Evolutionary conservation across 352 stramenopile genomes (phyloP).

Genomic region (Phytophthora constricta): DNA sequence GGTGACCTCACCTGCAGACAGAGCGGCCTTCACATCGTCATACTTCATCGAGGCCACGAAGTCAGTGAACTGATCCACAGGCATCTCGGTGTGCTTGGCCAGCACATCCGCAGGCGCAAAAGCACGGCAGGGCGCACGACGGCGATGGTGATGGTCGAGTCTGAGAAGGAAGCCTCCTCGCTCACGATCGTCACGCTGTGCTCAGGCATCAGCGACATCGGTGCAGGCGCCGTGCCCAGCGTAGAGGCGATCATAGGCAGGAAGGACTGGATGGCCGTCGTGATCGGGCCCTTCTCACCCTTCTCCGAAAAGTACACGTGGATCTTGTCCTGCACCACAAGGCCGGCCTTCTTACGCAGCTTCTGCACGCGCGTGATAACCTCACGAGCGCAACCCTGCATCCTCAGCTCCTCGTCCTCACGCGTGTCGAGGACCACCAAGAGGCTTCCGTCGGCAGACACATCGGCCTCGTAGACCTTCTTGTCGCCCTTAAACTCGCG

Average conservation of each 20-base stretch:
- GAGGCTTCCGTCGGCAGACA: conserved; percentile 89
- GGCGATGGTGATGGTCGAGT: conserved; percentile 70
- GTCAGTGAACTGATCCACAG: conserved; percentile 56
- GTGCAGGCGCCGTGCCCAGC: conserved; percentile 68
- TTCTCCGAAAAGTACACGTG: conserved; percentile 95
- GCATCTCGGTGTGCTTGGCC: conserved; percentile 45
- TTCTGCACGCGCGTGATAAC: conserved; percentile 99
- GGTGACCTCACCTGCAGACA: conserved; percentile 44
- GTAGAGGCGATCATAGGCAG: conserved; percentile 60
- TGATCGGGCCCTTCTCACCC: conserved; percentile 56
- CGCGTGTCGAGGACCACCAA: conserved; percentile 96
- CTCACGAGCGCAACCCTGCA: conserved; percentile 94
- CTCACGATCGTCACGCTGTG: conserved; percentile 75
- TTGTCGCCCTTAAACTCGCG: conserved; percentile 94
- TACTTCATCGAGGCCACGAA: conserved; percentile 87
- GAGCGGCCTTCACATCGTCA: conserved; percentile 69
- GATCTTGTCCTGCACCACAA: conserved; percentile 96
- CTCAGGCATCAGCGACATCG: conserved; percentile 58
- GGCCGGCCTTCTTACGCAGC: conserved; percentile 96
- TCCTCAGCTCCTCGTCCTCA: conserved; percentile 95
- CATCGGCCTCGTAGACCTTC: conserved; percentile 92
- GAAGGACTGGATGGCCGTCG: conserved; percentile 66
- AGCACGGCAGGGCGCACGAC: conserved; percentile 78
- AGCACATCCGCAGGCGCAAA: conserved; percentile 63
- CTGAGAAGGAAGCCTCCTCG: conserved; percentile 74